Conservation (phyloP, 768 basidiomycete species). For the Macrolepiota albuminosa region DNA sequence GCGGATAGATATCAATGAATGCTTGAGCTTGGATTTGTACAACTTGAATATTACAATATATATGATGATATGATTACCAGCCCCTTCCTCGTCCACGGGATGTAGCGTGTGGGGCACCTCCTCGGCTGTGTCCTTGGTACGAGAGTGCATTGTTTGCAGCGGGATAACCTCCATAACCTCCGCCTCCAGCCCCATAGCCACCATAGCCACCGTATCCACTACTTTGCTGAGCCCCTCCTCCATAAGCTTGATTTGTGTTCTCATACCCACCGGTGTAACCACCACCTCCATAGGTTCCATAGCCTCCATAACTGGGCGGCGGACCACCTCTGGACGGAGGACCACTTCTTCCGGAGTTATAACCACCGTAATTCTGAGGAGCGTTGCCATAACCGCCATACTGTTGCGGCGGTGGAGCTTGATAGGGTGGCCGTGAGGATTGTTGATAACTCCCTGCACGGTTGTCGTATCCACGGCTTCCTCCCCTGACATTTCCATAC, state of each 20-base stretch:
- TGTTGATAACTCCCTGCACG: slow-evolving; percentile 31
- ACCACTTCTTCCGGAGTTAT: slow-evolving; percentile 22
- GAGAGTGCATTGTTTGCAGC: slow-evolving; percentile 31
- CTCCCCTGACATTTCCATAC: slow-evolving; percentile 25
- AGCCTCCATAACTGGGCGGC: slow-evolving; percentile 11
- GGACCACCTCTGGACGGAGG: slow-evolving; percentile 18
- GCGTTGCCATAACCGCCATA: slow-evolving; percentile 21
- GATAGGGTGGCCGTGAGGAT: slow-evolving; percentile 28
- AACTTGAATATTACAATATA: slow-evolving; percentile 2
- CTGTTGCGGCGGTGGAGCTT: slow-evolving; percentile 22
- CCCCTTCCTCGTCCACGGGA: slow-evolving; percentile 38
- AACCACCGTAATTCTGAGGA: slow-evolving; percentile 25
- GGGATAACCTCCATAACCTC: slow-evolving; percentile 22
- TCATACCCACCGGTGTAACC: slow-evolving; percentile 13
- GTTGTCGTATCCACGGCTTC: slow-evolving; percentile 24
- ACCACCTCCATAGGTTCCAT: slow-evolving; percentile 24
- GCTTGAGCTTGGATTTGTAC: not conserved
- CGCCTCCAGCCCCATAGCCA: slow-evolving; percentile 25
- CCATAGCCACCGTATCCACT: slow-evolving; percentile 25
- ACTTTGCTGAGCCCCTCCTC: slow-evolving; percentile 31
- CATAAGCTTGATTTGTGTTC: slow-evolving; percentile 26
- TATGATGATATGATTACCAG: slow-evolving; percentile 8
- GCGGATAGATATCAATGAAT: not conserved
- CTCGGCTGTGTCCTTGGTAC: slow-evolving; percentile 22
- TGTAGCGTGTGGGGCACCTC: slow-evolving; percentile 22